Percentiles rank a stretch among this genome's conserved stretches.
phyloP scores from a whole-genome alignment of 2,329 filamentous ascomycete genomes.

The Xylaria sp. region DNA sequence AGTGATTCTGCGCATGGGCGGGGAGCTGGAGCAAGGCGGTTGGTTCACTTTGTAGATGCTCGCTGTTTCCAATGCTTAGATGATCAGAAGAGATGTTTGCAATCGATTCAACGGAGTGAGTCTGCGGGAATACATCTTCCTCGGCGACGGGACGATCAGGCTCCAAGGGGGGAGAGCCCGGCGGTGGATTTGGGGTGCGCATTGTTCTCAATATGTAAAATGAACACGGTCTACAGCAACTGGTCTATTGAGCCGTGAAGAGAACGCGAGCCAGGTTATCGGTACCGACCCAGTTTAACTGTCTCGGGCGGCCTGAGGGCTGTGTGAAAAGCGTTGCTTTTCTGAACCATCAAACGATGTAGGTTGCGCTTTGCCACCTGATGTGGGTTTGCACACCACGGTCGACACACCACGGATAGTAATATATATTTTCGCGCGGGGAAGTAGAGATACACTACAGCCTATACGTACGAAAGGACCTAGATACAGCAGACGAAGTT shows the following conservation, averaged over 20 bases:
- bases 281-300: constrained; percentile 18
- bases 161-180: constrained; percentile 40
- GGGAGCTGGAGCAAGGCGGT: not conserved
- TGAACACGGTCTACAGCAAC: not conserved
- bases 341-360: constrained; percentile 24
- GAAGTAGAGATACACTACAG: not conserved
- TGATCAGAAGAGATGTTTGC: constrained; percentile 25
- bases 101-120: constrained; percentile 32
- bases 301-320: constrained; percentile 24
- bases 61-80: constrained; percentile 11
- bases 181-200: constrained; percentile 39
- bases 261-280: constrained; percentile 9
- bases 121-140: constrained; percentile 39
- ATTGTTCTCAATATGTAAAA: constrained; percentile 26
- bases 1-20: constrained; percentile 21
- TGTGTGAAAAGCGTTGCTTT: constrained; percentile 28
- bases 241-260: constrained; percentile 10
- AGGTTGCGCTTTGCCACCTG: constrained; percentile 20
- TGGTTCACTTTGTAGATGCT: constrained; percentile 12
- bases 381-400: constrained; percentile 18
- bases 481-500: not conserved
- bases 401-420: constrained; percentile 1
- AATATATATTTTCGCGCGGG: not conserved
- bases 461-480: not conserved
- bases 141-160: constrained; percentile 40